phyloP scores from a whole-genome alignment of 2,329 filamentous ascomycete species.

The Epichloe hybrida region DNA sequence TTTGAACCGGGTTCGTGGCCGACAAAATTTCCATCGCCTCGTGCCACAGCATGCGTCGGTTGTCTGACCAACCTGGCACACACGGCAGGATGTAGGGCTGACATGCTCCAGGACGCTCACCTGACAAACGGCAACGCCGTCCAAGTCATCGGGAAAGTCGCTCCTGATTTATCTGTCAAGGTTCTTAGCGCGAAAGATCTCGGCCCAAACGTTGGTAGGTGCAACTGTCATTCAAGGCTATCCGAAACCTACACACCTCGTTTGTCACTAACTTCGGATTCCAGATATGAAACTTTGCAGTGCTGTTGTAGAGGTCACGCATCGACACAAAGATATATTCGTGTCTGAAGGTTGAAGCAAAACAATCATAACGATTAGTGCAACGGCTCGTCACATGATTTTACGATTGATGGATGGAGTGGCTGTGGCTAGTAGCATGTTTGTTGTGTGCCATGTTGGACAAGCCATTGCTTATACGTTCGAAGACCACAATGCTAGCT shows the following conservation, averaged over 20 bases:
- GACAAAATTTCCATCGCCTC: not conserved
- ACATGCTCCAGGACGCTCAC: conserved; percentile 47
- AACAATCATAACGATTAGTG: not conserved
- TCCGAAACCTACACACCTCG: too few species aligned
- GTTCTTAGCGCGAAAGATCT: conserved; percentile 58
- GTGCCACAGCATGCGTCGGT: not conserved
- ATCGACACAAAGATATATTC: conserved; percentile 70
- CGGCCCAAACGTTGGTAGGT: conserved; percentile 55
- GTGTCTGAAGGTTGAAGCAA: conserved; percentile 34
- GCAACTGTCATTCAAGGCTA: not conserved
- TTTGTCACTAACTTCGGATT: not conserved
- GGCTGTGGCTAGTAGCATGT: not conserved
- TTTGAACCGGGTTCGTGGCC: conserved; percentile 52
- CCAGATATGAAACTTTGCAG: conserved; percentile 64
- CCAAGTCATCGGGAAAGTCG: conserved; percentile 71
- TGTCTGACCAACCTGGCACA: not conserved
- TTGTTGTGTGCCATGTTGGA: not conserved
- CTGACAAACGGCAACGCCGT: conserved; percentile 55
- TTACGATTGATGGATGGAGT: not conserved
- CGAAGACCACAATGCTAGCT: not conserved
- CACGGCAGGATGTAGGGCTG: not conserved
- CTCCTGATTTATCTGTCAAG: conserved; percentile 57
- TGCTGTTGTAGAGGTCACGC: conserved; percentile 73
- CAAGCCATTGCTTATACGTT: not conserved
- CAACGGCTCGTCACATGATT: not conserved